Base-by-base conservation (phyloP, 2,329 filamentous ascomycete species). In the Colletotrichum paranaense region DNA sequence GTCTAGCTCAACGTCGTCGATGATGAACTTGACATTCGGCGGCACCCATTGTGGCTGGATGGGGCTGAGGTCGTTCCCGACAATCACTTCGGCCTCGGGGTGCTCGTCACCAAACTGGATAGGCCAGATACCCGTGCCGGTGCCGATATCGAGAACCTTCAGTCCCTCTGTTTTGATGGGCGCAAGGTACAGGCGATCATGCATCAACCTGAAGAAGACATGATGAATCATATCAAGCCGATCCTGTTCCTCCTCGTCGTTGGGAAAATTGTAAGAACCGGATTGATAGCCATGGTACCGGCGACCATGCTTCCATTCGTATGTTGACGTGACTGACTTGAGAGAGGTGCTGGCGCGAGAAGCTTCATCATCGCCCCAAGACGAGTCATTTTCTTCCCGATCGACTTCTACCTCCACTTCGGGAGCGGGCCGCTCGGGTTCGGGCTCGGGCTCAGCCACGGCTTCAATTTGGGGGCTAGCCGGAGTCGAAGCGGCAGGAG, bases 21-120 rank as follows among this genome's bases (percentile, higher is more conserved):
- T 65, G 58, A 79, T 74, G 42, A 79, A 79, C 3, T 73, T 63
- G 9, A 79, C 74, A 19, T 80, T 79, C n/a, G 70, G 75, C 2
- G 76, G 75, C 2, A 77, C 75, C 77, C 77, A 79, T 30, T 74
- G 56, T 1, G 76, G 66, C 60, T 78, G 76, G 14, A 79, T 79
- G 14, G 77, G 77, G 24, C 76, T 78, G 9, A 80, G 68, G 14
- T 80, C 78, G n/a, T 75, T 78, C 1, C 78, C 89, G 6, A 88
- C 77, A 9, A 77, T 77, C 1, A 80, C 63, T 42, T 77, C 63
- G 14, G 78, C 76, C 8, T 74, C 73, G 5, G 78, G 78, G 42
- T 74, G 75, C 19, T 49, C 42, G 16, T 49, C 42, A n/a, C 42
- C 42, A 49, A 49, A 49, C 19, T 49, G 42, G 4, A 49, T 49